Base-by-base conservation (phyloP, 1,284 basidiomycete genomes). In the Fomitiporia mediterranea region DNA sequence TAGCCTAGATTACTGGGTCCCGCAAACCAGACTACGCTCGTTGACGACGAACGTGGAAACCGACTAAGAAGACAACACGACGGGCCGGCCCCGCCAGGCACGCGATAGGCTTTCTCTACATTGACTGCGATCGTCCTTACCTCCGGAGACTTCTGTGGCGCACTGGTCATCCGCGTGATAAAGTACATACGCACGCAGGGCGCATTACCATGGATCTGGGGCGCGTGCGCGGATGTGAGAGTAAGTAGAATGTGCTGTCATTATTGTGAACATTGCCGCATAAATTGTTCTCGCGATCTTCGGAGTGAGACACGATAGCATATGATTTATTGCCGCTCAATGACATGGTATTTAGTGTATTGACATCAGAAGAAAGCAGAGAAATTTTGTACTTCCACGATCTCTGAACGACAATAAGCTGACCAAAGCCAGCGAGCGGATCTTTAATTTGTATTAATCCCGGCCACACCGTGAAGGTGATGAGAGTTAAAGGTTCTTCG, bases 401-500 rank as follows among this genome's bases (percentile, higher is more conserved):
- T n/a, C n/a, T n/a, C n/a, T n/a, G n/a, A n/a, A n/a, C n/a, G n/a
- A n/a, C n/a, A n/a, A n/a, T n/a, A n/a, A n/a, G n/a, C n/a, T n/a
- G n/a, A n/a, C n/a, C n/a, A n/a, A n/a, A n/a, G n/a, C n/a, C n/a
- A n/a, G n/a, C n/a, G n/a, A n/a, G n/a, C n/a, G n/a, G n/a, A n/a
- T n/a, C n/a, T n/a, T n/a, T n/a, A n/a, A n/a, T n/a, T n/a, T n/a
- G n/a, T n/a, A n/a, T n/a, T n/a, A n/a, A n/a, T n/a, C n/a, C n/a
- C n/a, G n/a, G n/a, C n/a, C n/a, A n/a, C n/a, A n/a, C n/a, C n/a
- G n/a, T n/a, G n/a, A n/a, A n/a, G n/a, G 66, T 66, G 66, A 6
- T 5, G 8, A 34, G 8, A 23, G 27, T 46, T 27, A 55, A 23
- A 42, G 23, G 19, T 59, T 40, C 34, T 53, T 61, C 11, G 57